A percentile compares a stretch with the other conserved stretches of the same genome.
These are phyloP conservation scores for Candida stauntonica DNA, from an alignment of 805 yeast genomes.

Conservation along the genomic window DNA sequence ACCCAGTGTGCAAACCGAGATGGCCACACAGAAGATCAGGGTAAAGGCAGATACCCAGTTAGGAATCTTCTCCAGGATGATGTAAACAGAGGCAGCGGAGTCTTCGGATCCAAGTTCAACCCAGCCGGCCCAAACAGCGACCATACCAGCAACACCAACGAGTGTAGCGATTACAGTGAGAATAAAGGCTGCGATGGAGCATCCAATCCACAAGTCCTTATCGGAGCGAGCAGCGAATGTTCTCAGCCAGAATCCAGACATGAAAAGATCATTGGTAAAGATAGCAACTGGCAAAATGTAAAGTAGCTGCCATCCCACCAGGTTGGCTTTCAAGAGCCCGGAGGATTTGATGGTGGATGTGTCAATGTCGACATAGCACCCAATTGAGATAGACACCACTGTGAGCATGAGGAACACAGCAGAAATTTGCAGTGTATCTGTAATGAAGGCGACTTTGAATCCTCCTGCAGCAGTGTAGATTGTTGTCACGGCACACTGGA, in stretches of 20 bases:
- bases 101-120: slow-evolving; percentile 40
- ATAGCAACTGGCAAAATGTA: slow-evolving; percentile 84
- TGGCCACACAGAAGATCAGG: slow-evolving; percentile 62
- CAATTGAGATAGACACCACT: slow-evolving; percentile 75
- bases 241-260: slow-evolving; percentile 92
- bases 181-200: slow-evolving; percentile 68
- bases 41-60: slow-evolving; percentile 84
- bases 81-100: slow-evolving; percentile 68
- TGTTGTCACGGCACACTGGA: slow-evolving; percentile 83
- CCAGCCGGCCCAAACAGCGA: slow-evolving; percentile 88
- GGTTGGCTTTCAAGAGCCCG: slow-evolving; percentile 59
- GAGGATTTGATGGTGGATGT: slow-evolving; percentile 57
- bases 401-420: slow-evolving; percentile 63
- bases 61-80: slow-evolving; percentile 68
- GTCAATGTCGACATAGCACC: slow-evolving; percentile 59
- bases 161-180: slow-evolving; percentile 60
- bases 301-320: slow-evolving; percentile 83
- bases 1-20: slow-evolving; percentile 88
- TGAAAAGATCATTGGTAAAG: slow-evolving; percentile 82
- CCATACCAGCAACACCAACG: slow-evolving; percentile 77
- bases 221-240: slow-evolving; percentile 85
- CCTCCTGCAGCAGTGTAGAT: slow-evolving; percentile 89
- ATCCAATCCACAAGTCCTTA: slow-evolving; percentile 70
- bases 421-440: slow-evolving; percentile 82
- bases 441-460: slow-evolving; percentile 79